Evolutionary conservation across 345 rosid genomes (phyloP), one percentile per base, ranked within the genome.

Genomic region (Clarkia xantiana): DNA sequence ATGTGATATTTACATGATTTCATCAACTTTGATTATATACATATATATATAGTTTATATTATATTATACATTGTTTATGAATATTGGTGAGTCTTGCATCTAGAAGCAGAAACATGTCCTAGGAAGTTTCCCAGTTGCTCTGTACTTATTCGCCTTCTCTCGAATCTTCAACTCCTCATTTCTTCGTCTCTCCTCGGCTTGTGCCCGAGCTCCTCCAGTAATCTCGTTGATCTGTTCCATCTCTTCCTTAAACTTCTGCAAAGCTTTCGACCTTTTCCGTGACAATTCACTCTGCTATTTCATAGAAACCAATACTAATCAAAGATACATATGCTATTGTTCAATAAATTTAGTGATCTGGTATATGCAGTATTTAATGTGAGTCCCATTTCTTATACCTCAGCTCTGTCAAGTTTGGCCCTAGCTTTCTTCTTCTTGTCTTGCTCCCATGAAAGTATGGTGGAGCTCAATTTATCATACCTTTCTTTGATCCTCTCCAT

Each of bases 101-200:
- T 60, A 72, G 63, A 62, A 76, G 65, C 82, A 82, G 69, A 73
- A 71, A 55, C 95, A 85, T 41, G 70, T 43, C 3, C 38, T 58
- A 0, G 88, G 91, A 53, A 55, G 25, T 55, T 52, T 51, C 59
- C 87, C 86, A 13, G 79, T 76, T 54, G 51, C 51, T 67, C 88
- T 72, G 67, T 75, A 64, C 42, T 18, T 69, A 56, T 85, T 62
- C 46, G 90, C 94, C 63, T 89, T 85, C 53, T 67, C 71, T 71
- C 67, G 76, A 46, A 67, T 80, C 69, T 76, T 71, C 10, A 59
- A 19, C 74, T 76, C 91, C 52, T 79, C 76, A 0, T 70, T 76
- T 51, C 58, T 53, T 40, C 58, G 64, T 55, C 67, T 82, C 54
- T 79, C 70, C 54, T 54, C 62, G 40, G 84, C 82, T 66, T 72